Percentiles rank a stretch among this genome's conserved stretches.
Conservation (phyloP, 345 rosid genomes). For the Pelargonium nanum region DNA sequence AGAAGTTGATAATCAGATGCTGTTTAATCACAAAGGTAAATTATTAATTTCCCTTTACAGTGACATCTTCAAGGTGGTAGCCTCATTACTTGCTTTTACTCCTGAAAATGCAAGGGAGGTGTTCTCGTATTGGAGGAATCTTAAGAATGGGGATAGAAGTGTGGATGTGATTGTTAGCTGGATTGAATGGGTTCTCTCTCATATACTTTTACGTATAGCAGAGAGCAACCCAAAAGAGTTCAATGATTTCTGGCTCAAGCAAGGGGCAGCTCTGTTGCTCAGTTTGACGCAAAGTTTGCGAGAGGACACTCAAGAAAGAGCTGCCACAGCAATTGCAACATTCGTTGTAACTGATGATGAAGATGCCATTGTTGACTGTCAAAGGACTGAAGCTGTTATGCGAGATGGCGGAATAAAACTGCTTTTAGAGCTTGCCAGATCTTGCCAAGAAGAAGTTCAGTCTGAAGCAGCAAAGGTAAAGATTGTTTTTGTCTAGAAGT, state of each 20-base stretch:
- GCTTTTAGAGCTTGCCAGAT: constrained; percentile 65
- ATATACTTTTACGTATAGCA: constrained; percentile 57
- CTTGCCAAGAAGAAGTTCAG: constrained; percentile 84
- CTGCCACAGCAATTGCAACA: constrained; percentile 87
- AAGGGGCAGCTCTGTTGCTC: constrained; percentile 65
- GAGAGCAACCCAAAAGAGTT: constrained; percentile 66
- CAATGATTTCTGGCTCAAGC: constrained; percentile 72
- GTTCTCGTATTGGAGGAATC: constrained; percentile 47
- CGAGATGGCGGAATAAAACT: constrained; percentile 64
- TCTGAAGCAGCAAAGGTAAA: constrained; percentile 80
- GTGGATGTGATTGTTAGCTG: constrained; percentile 53
- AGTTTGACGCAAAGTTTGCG: constrained; percentile 65
- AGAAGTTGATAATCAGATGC: constrained; percentile 35
- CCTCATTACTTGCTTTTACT: constrained; percentile 46
- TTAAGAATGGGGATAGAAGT: constrained; percentile 26
- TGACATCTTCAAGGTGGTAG: constrained; percentile 46
- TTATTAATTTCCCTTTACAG: constrained; percentile 43
- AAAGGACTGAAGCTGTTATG: constrained; percentile 85
- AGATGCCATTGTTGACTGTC: constrained; percentile 68
- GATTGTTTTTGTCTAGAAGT: background rate
- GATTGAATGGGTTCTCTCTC: constrained; percentile 72
- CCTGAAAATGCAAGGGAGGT: constrained; percentile 38
- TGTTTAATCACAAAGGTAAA: constrained; percentile 43
- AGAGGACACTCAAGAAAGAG: constrained; percentile 83
- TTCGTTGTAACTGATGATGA: constrained; percentile 81